These are phyloP conservation scores for Candida ipomoeae DNA, from an alignment of 805 yeast genomes.

Conservation along the genomic window DNA sequence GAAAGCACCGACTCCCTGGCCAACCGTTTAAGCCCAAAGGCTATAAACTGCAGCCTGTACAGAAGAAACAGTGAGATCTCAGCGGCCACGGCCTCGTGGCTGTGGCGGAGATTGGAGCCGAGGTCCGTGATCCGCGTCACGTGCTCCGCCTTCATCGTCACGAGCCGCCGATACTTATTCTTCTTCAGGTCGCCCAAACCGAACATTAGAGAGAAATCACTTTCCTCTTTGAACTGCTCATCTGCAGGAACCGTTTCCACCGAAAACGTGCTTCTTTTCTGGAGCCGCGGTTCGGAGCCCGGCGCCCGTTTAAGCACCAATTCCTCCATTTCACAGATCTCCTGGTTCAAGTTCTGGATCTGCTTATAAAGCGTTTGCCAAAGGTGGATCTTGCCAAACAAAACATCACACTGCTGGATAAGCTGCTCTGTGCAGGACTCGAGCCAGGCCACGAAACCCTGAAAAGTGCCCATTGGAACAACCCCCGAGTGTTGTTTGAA, in stretches of 20 bases:
- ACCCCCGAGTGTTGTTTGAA: background rate
- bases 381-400: constrained; percentile 21
- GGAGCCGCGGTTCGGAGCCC: background rate
- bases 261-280: constrained; percentile 4
- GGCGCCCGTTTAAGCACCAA: background rate
- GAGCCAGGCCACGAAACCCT: constrained; percentile 16
- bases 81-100: constrained; percentile 62
- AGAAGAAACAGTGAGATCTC: constrained; percentile 57
- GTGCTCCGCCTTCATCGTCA: constrained; percentile 38
- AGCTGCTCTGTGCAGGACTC: constrained; percentile 24
- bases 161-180: constrained; percentile 41
- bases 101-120: constrained; percentile 43
- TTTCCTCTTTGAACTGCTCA: constrained; percentile 7
- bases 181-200: constrained; percentile 52
- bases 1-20: constrained; percentile 10
- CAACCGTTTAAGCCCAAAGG: constrained; percentile 33
- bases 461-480: background rate
- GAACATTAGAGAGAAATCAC: constrained; percentile 27
- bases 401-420: constrained; percentile 19
- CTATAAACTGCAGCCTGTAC: constrained; percentile 43
- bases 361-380: constrained; percentile 31
- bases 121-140: constrained; percentile 40
- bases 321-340: constrained; percentile 14
- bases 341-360: constrained; percentile 27
- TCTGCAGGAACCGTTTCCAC: constrained; percentile 8